Percentiles rank a stretch among this genome's conserved stretches.
Conservation (phyloP, 2,329 filamentous ascomycete genomes). For the Penicillium sp. region DNA sequence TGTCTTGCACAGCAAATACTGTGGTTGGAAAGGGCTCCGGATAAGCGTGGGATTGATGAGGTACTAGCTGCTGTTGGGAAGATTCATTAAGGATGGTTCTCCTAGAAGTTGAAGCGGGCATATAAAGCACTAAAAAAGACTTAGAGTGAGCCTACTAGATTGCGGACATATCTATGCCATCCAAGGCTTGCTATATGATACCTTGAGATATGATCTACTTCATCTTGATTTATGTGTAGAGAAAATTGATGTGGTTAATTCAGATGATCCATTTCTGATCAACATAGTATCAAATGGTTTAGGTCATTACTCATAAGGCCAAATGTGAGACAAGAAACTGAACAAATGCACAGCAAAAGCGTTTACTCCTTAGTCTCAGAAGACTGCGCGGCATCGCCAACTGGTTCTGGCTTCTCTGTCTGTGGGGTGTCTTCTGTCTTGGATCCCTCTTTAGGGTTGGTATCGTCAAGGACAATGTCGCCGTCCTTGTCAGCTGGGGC, state of each 20-base stretch:
- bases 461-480: constrained; percentile 41
- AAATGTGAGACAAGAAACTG: constrained; percentile 10
- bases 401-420: constrained; percentile 3
- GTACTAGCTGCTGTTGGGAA: background rate
- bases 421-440: constrained; percentile 11
- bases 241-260: background rate
- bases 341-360: background rate
- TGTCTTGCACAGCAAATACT: background rate
- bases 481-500: constrained; percentile 31
- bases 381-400: constrained; percentile 7
- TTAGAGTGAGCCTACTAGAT: background rate
- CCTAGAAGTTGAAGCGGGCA: too few relatives aligned
- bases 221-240: background rate
- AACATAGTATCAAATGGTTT: constrained; percentile 10
- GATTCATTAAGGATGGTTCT: background rate
- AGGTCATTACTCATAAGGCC: constrained; percentile 26
- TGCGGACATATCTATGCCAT: too few relatives aligned
- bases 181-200: background rate
- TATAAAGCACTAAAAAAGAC: background rate
- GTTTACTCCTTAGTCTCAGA: constrained; percentile 13
- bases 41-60: background rate
- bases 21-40: background rate
- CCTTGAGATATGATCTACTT: background rate
- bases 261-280: constrained; percentile 1
- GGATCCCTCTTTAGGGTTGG: constrained; percentile 16